Conservation (phyloP, 352 stramenopile species). For the Phytophthora ohioensis region DNA sequence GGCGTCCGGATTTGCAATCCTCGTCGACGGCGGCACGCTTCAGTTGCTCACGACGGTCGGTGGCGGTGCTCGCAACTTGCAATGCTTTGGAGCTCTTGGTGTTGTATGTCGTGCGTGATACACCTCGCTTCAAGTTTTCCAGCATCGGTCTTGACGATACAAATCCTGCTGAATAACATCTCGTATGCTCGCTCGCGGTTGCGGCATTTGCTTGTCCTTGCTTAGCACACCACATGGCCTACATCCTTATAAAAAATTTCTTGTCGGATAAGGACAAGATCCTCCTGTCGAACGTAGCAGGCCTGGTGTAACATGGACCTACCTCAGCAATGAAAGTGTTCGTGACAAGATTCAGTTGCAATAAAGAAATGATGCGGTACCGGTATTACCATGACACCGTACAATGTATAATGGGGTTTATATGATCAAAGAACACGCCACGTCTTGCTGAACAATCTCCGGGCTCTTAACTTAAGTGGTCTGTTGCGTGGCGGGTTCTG, state of each 20-base stretch:
- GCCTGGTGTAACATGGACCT: neutral
- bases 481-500: slow-evolving; percentile 22
- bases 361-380: neutral
- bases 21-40: slow-evolving; percentile 5
- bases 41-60: neutral
- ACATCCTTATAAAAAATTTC: slow-evolving; percentile 43
- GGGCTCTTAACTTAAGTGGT: slow-evolving; percentile 42
- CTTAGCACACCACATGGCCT: slow-evolving; percentile 18
- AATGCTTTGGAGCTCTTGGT: slow-evolving; percentile 14
- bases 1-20: slow-evolving; percentile 25
- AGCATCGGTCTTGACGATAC: neutral
- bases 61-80: neutral
- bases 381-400: slow-evolving; percentile 14
- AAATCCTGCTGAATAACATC: slow-evolving; percentile 9
- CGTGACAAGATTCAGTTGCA: neutral
- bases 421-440: slow-evolving; percentile 23
- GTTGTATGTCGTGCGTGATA: slow-evolving; percentile 18
- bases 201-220: slow-evolving; percentile 9
- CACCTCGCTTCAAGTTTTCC: slow-evolving; percentile 10
- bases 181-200: slow-evolving; percentile 19
- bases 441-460: slow-evolving; percentile 37
- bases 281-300: neutral
- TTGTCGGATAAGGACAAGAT: slow-evolving; percentile 26
- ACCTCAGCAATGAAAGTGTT: slow-evolving; percentile 4
- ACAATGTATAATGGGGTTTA: slow-evolving; percentile 20